Evolutionary conservation across 768 basidiomycete species (phyloP), one percentile per base, ranked within the genome.

Genomic region (Collybia sp.): DNA sequence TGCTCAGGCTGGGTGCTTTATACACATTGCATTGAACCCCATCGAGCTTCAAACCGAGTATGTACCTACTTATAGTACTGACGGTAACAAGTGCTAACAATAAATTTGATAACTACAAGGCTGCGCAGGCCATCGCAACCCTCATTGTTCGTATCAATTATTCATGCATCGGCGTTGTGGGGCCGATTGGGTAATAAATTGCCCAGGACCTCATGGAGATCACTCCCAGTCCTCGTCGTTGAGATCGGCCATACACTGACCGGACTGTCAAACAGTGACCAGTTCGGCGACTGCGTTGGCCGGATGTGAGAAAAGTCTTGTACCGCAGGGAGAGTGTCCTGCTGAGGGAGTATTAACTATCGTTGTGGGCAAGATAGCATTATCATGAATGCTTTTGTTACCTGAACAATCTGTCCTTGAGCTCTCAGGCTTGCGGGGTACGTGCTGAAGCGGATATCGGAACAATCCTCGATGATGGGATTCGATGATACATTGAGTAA

Each of bases 291-390:
- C 0, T 80, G 81, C 1, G 85, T 81, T 4, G 75, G 57, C 30
- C 82, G 71, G 48, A 93, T 86, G 61, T 93, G 90, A 15, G 89
- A 88, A 58, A 94, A 94, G 53, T 94, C 92, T 56, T 86, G 86
- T 13, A 91, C 79, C 2, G 70, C 49, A n/a, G 74, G 56, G 45
- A 73, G 64, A 16, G 72, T 69, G 49, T 59, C 68, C 32, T 59
- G 37, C 67, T 71, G 38, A 40, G 16, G 10, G 31, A 15, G 16
- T 34, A 44, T 31, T 18, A 31, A 17, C 31, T 25, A 37, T 18
- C 20, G 34, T 19, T 33, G 41, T 31, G 36, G 30, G 33, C n/a
- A 19, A 33, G 8, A 17, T 15, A 17, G 36, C 25, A 47, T 25
- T n/a, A 25, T 25, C 25, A 25, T 25, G 8, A 25, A 8, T 8